Evolutionary conservation across 2,329 filamentous ascomycete genomes (phyloP).

Genomic region (Diplodia sapinea): DNA sequence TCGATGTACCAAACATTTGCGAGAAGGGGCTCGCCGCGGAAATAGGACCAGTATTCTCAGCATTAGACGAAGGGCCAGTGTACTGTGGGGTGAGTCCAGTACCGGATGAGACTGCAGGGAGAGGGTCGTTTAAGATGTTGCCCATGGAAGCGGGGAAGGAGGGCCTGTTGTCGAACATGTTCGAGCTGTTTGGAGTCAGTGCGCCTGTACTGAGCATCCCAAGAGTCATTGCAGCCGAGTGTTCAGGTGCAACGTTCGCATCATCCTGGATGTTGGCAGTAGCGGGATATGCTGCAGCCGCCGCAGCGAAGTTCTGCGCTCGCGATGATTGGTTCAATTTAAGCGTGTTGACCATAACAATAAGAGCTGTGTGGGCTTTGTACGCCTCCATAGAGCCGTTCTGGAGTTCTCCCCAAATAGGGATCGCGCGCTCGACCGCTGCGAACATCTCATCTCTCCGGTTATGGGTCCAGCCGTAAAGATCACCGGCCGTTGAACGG

Average conservation of each 20-base stretch:
- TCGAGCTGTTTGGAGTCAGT: conserved; percentile 58
- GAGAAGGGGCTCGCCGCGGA: conserved; percentile 60
- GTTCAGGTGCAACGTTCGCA: conserved; percentile 65
- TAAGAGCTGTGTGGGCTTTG: conserved; percentile 82
- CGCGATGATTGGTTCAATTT: conserved; percentile 54
- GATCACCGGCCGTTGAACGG: conserved; percentile 44
- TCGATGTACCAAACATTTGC: conserved; percentile 57
- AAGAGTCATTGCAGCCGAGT: conserved; percentile 72
- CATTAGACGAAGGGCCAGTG: conserved; percentile 39
- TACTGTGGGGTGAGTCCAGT: conserved; percentile 45
- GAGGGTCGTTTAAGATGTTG: conserved; percentile 46
- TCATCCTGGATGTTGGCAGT: conserved; percentile 50
- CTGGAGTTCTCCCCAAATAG: conserved; percentile 80
- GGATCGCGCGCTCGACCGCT: conserved; percentile 72
- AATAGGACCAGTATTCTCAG: conserved; percentile 45
- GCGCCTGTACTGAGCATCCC: conserved; percentile 69
- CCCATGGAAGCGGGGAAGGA: conserved; percentile 47
- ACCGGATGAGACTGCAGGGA: conserved; percentile 37
- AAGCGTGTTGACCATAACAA: conserved; percentile 82
- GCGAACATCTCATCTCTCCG: conserved; percentile 74
- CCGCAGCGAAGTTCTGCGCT: conserved; percentile 41
- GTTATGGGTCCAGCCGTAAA: conserved; percentile 54
- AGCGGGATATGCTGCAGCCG: conserved; percentile 40
- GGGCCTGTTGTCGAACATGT: conserved; percentile 48
- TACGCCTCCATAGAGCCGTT: conserved; percentile 86